phyloP scores from a whole-genome alignment of 2,329 filamentous ascomycete genomes.

The Hymenoscyphus repandus region DNA sequence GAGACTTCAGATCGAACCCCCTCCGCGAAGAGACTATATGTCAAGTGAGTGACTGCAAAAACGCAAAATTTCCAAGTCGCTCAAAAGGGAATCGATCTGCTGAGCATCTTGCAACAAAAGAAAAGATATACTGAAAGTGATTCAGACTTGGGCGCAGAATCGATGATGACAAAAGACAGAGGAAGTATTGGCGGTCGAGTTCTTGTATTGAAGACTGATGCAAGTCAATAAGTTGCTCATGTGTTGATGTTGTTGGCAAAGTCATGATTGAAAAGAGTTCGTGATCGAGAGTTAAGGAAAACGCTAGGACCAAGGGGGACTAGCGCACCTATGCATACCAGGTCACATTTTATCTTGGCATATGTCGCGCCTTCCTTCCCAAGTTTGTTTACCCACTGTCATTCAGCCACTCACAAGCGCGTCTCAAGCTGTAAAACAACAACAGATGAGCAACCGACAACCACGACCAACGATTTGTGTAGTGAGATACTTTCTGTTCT shows the following conservation, averaged over 20 bases:
- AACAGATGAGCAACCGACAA: neutral
- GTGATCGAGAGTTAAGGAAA: no score
- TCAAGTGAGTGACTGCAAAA: conserved; percentile 15
- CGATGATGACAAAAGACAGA: conserved; percentile 2
- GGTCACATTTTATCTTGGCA: no score
- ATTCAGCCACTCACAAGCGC: neutral
- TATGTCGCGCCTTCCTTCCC: no score
- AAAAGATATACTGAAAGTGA: conserved; percentile 15
- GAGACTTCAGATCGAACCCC: conserved; percentile 1
- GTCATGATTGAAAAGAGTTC: neutral
- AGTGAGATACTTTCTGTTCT: neutral
- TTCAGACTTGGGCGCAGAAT: neutral
- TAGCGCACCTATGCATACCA: no score
- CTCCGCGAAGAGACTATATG: neutral
- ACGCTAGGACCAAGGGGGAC: no score
- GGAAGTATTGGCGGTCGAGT: conserved; percentile 5
- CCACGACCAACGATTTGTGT: neutral
- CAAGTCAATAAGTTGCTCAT: neutral
- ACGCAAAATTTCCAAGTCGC: conserved; percentile 12
- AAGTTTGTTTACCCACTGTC: no score
- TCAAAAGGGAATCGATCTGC: conserved; percentile 17
- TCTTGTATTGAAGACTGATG: conserved; percentile 12
- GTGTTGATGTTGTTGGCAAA: conserved; percentile 2
- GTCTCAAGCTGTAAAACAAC: neutral
- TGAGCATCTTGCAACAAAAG: conserved; percentile 22